These are phyloP conservation scores for Dentiscutata heterogama DNA, from an alignment of 371 early-diverging fungal genomes.

Conservation along the genomic window DNA sequence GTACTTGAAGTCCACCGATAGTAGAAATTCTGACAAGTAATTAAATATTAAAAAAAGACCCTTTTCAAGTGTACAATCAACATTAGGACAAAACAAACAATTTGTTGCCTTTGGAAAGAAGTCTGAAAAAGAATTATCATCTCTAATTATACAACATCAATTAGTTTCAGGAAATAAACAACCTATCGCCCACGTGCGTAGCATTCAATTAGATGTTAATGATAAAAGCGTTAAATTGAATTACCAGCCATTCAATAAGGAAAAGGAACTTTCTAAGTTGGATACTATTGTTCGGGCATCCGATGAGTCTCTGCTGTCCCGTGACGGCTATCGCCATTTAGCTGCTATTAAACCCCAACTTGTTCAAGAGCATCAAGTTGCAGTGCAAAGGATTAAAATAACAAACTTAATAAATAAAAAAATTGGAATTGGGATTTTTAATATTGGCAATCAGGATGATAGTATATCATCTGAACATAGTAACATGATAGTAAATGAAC, in stretches of 20 bases:
- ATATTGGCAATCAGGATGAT: neutral
- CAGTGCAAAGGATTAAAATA: neutral
- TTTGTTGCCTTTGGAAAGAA: conserved; percentile 4
- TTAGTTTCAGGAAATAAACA: neutral
- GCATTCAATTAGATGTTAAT: conserved; percentile 15
- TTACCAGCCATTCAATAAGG: neutral
- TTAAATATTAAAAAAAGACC: neutral
- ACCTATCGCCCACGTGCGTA: neutral
- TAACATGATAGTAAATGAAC: too few species aligned
- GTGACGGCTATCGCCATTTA: neutral
- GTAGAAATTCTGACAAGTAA: conserved; percentile 35
- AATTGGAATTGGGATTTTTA: conserved; percentile 10
- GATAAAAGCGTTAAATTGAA: conserved; percentile 1
- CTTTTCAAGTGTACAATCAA: neutral
- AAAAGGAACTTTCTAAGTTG: neutral
- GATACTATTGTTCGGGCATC: neutral
- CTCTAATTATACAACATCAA: conserved; percentile 2
- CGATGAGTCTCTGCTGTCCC: neutral
- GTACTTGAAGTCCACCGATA: too few species aligned
- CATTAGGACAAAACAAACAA: neutral
- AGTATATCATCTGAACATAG: too few species aligned
- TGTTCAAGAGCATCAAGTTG: neutral
- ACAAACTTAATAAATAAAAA: neutral
- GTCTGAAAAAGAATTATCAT: neutral
- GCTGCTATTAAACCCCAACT: neutral